A percentile compares a stretch with the other conserved stretches of the same genome.
phyloP scores from a whole-genome alignment of 2,329 filamentous ascomycete genomes.

The Arthrobotrys musiformis region DNA sequence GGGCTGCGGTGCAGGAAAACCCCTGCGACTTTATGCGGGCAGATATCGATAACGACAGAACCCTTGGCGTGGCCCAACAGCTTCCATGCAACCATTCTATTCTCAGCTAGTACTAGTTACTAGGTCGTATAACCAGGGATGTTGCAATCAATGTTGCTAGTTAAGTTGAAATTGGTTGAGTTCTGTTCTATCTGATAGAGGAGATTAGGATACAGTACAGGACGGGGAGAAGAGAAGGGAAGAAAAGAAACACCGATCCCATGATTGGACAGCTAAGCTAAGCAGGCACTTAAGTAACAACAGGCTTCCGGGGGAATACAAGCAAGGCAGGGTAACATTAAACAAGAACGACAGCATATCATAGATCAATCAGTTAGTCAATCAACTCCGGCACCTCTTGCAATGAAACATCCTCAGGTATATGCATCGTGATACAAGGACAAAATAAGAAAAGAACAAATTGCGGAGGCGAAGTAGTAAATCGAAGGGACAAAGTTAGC shows the following conservation, averaged over 20 bases:
- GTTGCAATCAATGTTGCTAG: neutral
- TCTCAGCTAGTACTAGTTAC: neutral
- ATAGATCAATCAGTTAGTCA: slow-evolving; percentile 10
- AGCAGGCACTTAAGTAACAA: too few species aligned
- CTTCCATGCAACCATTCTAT: neutral
- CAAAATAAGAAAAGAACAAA: neutral
- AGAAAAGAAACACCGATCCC: slow-evolving; percentile 40
- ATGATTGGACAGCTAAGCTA: slow-evolving; percentile 31
- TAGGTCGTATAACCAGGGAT: too few species aligned
- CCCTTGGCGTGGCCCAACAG: slow-evolving; percentile 26
- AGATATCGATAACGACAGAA: slow-evolving; percentile 39
- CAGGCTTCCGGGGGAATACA: slow-evolving; percentile 18
- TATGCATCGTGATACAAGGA: slow-evolving; percentile 34
- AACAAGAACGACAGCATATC: neutral
- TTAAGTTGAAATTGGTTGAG: neutral
- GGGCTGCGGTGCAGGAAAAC: slow-evolving; percentile 1
- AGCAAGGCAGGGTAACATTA: neutral
- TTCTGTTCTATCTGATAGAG: slow-evolving; percentile 18
- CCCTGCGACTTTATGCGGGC: slow-evolving; percentile 17
- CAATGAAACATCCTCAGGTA: slow-evolving; percentile 43
- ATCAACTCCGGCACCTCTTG: slow-evolving; percentile 45
- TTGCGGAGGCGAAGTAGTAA: neutral
- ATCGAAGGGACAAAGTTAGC: neutral
- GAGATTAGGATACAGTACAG: slow-evolving; percentile 31
- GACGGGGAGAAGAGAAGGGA: slow-evolving; percentile 1